Percentiles rank a stretch among this genome's conserved stretches.
phyloP scores from a whole-genome alignment of 1,139 yeast species.

The Debaryomyces sp. region DNA sequence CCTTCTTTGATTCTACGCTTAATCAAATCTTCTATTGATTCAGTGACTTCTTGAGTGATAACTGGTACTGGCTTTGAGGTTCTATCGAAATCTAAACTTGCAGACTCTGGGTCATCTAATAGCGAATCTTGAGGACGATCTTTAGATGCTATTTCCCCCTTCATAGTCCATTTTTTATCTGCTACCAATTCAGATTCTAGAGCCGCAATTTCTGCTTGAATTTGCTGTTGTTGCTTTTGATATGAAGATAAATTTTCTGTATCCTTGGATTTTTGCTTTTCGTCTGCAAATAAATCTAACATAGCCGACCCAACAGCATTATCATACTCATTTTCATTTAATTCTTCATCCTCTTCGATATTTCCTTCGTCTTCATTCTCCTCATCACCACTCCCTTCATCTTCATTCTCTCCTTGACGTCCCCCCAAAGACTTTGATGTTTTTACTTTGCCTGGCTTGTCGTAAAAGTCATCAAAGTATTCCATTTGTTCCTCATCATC shows the following conservation, averaged over 20 bases:
- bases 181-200: slow-evolving; percentile 88
- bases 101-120: slow-evolving; percentile 42
- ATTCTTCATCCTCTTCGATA: slow-evolving; percentile 36
- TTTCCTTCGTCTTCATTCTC: slow-evolving; percentile 39
- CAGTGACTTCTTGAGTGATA: slow-evolving; percentile 86
- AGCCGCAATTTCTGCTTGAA: slow-evolving; percentile 74
- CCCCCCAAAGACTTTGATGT: slow-evolving; percentile 18
- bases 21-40: slow-evolving; percentile 83
- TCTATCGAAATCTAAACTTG: slow-evolving; percentile 46
- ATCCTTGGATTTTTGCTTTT: slow-evolving; percentile 35
- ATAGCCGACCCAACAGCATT: slow-evolving; percentile 59
- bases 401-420: slow-evolving; percentile 27
- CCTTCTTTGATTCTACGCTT: slow-evolving; percentile 73
- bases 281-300: slow-evolving; percentile 64
- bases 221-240: slow-evolving; percentile 78
- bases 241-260: slow-evolving; percentile 63
- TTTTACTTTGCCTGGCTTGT: slow-evolving; percentile 42
- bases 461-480: slow-evolving; percentile 76
- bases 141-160: slow-evolving; percentile 84
- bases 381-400: slow-evolving; percentile 29
- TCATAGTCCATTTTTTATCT: slow-evolving; percentile 91
- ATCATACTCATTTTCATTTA: slow-evolving; percentile 50
- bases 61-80: slow-evolving; percentile 73
- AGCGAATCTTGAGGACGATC: slow-evolving; percentile 86
- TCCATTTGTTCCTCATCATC: slow-evolving; percentile 64